phyloP scores from a whole-genome alignment of 257 asterid genomes.

The Coffea eugenioides region DNA sequence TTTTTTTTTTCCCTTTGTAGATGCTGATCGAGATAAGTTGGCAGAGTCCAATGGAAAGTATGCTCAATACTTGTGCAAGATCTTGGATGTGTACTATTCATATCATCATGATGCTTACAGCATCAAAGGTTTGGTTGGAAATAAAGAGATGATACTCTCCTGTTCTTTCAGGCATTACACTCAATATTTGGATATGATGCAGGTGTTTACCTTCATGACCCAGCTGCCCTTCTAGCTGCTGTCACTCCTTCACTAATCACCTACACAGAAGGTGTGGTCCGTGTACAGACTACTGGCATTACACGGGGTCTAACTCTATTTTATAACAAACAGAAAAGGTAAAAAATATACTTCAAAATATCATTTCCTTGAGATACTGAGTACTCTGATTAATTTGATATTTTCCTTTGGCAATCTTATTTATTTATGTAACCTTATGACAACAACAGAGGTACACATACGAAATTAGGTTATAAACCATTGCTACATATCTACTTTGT shows the following conservation, averaged over 20 bases:
- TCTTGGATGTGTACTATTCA: constrained; percentile 70
- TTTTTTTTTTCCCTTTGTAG: constrained; percentile 32
- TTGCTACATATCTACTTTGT: not conserved
- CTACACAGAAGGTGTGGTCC: constrained; percentile 78
- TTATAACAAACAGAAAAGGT: constrained; percentile 90
- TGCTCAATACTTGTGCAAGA: constrained; percentile 79
- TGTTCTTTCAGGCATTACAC: not conserved
- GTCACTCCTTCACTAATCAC: constrained; percentile 81
- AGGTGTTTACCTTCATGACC: constrained; percentile 98
- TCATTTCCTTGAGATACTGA: not conserved
- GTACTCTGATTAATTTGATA: too few species aligned
- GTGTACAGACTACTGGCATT: constrained; percentile 87
- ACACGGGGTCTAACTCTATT: constrained; percentile 85
- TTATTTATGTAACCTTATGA: not conserved
- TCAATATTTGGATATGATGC: constrained; percentile 23
- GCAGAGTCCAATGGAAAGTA: constrained; percentile 62
- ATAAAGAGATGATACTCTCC: not conserved
- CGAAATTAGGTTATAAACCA: not conserved
- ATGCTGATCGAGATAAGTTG: constrained; percentile 67
- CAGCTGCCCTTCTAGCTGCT: constrained; percentile 87
- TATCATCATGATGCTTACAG: constrained; percentile 85
- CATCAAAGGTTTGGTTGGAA: constrained; percentile 60
- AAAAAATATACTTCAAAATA: not conserved
- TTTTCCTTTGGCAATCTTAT: not conserved
- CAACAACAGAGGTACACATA: not conserved